These are phyloP conservation scores for Pittosporum tobira DNA, from an alignment of 129 eudicot genomes.

Conservation along the genomic window DNA sequence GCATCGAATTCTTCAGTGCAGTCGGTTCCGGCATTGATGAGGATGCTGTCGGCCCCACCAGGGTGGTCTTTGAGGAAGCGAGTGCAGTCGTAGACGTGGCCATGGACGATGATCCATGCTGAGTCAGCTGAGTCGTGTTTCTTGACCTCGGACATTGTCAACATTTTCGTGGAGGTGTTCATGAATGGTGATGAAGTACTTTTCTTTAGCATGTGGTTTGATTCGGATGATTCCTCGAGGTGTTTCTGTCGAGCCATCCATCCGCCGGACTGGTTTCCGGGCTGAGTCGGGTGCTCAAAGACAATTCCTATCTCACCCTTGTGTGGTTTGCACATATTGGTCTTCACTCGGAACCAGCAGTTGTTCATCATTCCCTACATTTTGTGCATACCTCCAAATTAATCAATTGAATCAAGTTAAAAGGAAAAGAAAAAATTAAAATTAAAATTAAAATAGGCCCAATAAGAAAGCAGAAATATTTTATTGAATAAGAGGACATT, in stretches of 20 bases:
- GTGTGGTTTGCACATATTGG: constrained; percentile 91
- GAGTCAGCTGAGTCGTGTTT: constrained; percentile 86
- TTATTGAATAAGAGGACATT: no score
- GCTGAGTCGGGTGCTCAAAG: constrained; percentile 98
- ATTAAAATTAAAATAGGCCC: no score
- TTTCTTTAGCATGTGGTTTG: constrained; percentile 45
- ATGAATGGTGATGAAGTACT: constrained; percentile 76
- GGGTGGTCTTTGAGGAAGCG: constrained; percentile 85
- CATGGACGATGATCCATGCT: constrained; percentile 95
- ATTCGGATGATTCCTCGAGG: constrained; percentile 43
- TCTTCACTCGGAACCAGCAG: constrained; percentile 92
- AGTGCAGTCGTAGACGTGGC: constrained; percentile 83
- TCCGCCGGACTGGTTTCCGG: constrained; percentile 88
- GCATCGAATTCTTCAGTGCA: constrained; percentile 96
- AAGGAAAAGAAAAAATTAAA: no score
- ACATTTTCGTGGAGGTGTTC: constrained; percentile 55
- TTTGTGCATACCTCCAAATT: no score
- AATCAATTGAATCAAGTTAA: no score
- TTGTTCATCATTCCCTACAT: constrained; percentile 98
- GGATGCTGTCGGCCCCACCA: constrained; percentile 86
- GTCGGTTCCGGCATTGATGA: constrained; percentile 92
- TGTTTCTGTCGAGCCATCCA: constrained; percentile 94
- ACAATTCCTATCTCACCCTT: constrained; percentile 86
- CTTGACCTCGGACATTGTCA: constrained; percentile 56
- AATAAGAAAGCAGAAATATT: no score